Percentiles rank a stretch among this genome's conserved stretches.
phyloP scores from a whole-genome alignment of 768 basidiomycete genomes.

The Pleurotus citrinopileatus region DNA sequence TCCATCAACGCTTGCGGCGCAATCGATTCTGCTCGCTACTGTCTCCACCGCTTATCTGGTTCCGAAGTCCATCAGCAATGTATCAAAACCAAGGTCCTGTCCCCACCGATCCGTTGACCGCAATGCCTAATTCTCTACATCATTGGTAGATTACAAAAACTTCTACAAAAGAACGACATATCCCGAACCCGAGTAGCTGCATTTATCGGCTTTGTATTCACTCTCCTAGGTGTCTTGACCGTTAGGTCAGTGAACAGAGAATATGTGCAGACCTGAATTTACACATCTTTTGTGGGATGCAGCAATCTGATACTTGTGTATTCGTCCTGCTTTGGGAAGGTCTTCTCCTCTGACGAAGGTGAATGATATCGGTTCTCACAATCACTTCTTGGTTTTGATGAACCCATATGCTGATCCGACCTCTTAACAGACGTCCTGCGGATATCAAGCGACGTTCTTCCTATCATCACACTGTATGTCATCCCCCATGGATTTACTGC shows the following conservation, averaged over 20 bases:
- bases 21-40: conserved; percentile 10
- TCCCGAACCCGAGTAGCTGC: background rate
- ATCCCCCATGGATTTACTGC: conserved; percentile 3
- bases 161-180: background rate
- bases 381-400: background rate
- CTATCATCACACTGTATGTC: conserved; percentile 1
- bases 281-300: too few relatives aligned
- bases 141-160: conserved; percentile 7
- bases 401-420: background rate
- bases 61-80: background rate
- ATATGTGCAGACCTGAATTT: too few relatives aligned
- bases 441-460: background rate
- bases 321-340: background rate
- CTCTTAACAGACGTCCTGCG: conserved; percentile 6
- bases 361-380: background rate
- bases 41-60: conserved; percentile 8
- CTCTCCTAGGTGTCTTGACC: background rate
- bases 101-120: background rate
- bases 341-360: conserved; percentile 11
- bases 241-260: conserved; percentile 1
- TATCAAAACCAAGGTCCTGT: conserved; percentile 1
- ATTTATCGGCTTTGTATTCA: background rate
- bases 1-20: conserved; percentile 6
- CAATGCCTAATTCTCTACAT: background rate
- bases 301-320: conserved; percentile 7